phyloP scores from a whole-genome alignment of 139 green algal genomes.

The Coccomyxa sp. region DNA sequence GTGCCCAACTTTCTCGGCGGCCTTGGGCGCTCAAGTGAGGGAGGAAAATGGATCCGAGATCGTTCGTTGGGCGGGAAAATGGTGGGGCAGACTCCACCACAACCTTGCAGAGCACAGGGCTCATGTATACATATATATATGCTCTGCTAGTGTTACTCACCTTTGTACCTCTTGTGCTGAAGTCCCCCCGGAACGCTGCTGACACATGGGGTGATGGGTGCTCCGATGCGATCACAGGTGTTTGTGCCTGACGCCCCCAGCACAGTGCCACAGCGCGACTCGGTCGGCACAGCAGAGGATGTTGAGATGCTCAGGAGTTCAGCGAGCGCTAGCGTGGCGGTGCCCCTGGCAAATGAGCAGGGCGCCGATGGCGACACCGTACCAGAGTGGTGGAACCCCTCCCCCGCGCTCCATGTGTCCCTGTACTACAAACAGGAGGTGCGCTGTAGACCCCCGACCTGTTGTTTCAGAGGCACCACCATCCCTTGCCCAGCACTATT shows the following conservation, averaged over 20 bases:
- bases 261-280: neutral
- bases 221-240: neutral
- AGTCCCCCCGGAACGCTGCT: neutral
- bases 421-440: neutral
- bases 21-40: neutral
- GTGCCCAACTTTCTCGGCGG: neutral
- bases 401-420: neutral
- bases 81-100: constrained; percentile 4
- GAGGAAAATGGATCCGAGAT: constrained; percentile 37
- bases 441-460: neutral
- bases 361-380: neutral
- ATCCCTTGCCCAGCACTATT: too few species aligned
- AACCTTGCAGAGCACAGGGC: too few species aligned
- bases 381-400: neutral
- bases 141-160: neutral
- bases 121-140: too few species aligned
- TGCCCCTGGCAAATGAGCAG: too few species aligned
- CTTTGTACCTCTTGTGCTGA: neutral
- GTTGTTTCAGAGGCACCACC: neutral
- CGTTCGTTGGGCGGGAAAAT: constrained; percentile 41
- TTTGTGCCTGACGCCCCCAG: neutral
- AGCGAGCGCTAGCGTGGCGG: neutral
- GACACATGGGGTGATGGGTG: neutral
- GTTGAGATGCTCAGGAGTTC: neutral
- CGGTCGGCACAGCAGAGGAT: neutral